Percentiles rank a stretch among this genome's conserved stretches.
Evolutionary conservation across 2,329 filamentous ascomycete genomes (phyloP).

Genomic region (Trichoderma pleuroti): DNA sequence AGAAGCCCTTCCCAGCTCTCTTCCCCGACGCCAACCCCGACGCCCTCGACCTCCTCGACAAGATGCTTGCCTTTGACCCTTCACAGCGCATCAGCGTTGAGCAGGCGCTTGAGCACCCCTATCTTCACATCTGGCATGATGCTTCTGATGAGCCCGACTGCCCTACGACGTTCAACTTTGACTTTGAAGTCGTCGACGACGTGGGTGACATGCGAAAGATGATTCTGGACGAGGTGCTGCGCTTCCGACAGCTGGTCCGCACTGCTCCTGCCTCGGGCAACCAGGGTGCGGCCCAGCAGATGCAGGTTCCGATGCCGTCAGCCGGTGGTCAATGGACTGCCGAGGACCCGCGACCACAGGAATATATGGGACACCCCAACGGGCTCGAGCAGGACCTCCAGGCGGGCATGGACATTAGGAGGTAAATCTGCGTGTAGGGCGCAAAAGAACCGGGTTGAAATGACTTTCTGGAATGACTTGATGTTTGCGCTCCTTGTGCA

Average conservation of each 20-base stretch:
- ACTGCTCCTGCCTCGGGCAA: slow-evolving; percentile 43
- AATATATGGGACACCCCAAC: slow-evolving; percentile 48
- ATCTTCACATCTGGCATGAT: slow-evolving; percentile 98
- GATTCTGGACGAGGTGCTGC: slow-evolving; percentile 91
- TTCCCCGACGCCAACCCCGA: slow-evolving; percentile 96
- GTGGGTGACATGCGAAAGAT: slow-evolving; percentile 93
- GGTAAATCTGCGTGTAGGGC: slow-evolving; percentile 19
- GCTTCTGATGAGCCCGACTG: slow-evolving; percentile 92
- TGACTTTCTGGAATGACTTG: neutral
- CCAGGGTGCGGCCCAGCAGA: slow-evolving; percentile 36
- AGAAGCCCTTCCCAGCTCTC: slow-evolving; percentile 80
- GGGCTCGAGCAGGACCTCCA: slow-evolving; percentile 59
- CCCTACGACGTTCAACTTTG: slow-evolving; percentile 94
- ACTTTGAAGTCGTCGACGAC: slow-evolving; percentile 96
- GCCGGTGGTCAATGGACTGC: slow-evolving; percentile 53
- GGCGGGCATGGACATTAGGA: slow-evolving; percentile 39
- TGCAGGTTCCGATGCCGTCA: slow-evolving; percentile 51
- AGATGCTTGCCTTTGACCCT: slow-evolving; percentile 96
- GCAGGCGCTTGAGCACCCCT: slow-evolving; percentile 91
- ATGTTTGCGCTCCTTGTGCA: neutral
- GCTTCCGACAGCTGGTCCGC: slow-evolving; percentile 68
- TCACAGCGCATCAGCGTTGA: slow-evolving; percentile 91
- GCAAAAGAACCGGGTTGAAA: neutral
- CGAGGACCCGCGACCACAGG: slow-evolving; percentile 59
- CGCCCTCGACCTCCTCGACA: slow-evolving; percentile 89